These are phyloP conservation scores for Ceriops tagal DNA, from an alignment of 345 rosid genomes.

Conservation along the genomic window DNA sequence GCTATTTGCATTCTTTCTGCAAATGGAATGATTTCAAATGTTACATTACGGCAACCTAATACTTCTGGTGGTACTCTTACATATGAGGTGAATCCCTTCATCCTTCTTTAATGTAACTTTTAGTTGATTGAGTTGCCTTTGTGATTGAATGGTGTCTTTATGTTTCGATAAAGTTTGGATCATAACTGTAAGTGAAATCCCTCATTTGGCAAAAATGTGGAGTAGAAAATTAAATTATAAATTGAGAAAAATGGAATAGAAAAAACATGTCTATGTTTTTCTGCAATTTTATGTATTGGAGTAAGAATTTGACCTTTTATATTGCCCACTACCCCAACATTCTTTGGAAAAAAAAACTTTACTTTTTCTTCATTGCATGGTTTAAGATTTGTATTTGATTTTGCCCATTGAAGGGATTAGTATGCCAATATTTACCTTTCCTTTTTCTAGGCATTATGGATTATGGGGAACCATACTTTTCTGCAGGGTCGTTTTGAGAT, in stretches of 20 bases:
- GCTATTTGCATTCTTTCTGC: constrained; percentile 91
- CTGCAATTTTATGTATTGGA: not conserved
- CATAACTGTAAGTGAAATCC: no score
- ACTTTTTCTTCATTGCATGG: not conserved
- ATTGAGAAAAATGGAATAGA: no score
- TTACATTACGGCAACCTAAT: constrained; percentile 77
- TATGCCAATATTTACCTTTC: not conserved
- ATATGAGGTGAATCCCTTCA: constrained; percentile 59
- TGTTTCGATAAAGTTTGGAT: no score
- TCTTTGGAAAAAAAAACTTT: not conserved
- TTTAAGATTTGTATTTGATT: not conserved
- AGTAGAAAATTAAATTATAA: no score
- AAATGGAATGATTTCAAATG: constrained; percentile 79
- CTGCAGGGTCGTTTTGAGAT: constrained; percentile 91
- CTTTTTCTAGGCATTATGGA: not conserved
- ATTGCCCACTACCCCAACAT: not conserved
- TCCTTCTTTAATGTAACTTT: constrained; percentile 5
- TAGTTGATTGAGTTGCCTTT: not conserved
- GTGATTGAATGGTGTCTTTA: no score
- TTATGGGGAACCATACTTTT: not conserved
- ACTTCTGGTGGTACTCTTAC: constrained; percentile 90
- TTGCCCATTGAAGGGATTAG: not conserved
- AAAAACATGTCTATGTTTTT: not conserved
- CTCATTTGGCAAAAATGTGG: no score
- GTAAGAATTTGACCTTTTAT: not conserved